Base-by-base conservation (phyloP, 1,139 yeast species). In the Trichomonascaceae sp. region DNA sequence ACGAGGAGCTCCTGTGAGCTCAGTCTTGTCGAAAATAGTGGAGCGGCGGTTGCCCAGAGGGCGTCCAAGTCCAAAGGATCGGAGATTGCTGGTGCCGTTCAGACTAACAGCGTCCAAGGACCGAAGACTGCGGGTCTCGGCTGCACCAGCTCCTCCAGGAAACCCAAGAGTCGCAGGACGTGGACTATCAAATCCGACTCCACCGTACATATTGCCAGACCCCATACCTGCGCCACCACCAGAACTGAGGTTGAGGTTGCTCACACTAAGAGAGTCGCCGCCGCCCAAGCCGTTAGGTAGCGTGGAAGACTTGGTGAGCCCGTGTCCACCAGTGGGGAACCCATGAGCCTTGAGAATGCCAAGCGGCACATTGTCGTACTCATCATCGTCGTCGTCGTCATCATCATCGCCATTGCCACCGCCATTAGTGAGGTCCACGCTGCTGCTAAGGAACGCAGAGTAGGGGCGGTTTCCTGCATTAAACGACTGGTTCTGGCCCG, bases 301-400 rank as follows among this genome's bases (percentile, higher is more conserved):
- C 9, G 23, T 20, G 9, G 6, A 11, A 11, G 9, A 8, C 9
- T 30, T 30, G 5, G 30, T 14, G n/a, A n/a, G 16, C n/a, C 23
- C 17, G 22, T 35, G 36, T 9, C 37, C 29, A 28, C 37, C 38
- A 17, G 43, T 44, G 5, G 65, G 65, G 44, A 59, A 57, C 8
- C 60, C 60, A 38, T 60, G 63, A 2, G 63, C 64, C 37, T 56
- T 58, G 26, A 61, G 42, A 34, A 60, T 56, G 4, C 60, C 64
- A 17, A 60, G 44, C 1, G 65, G 65, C 8, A 61, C 58, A 32
- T 60, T 62, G 31, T 61, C 65, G 37, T 56, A 51, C 30, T 56
- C 57, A 26, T 60, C 64, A 13, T 55, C 57, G 13, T 51, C 57
- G 11, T 51, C 56, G 16, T 41, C 48, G 4, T 42, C 50, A 13